Conservation (phyloP, 208 protist genomes). For the Trypanosoma vivax region DNA sequence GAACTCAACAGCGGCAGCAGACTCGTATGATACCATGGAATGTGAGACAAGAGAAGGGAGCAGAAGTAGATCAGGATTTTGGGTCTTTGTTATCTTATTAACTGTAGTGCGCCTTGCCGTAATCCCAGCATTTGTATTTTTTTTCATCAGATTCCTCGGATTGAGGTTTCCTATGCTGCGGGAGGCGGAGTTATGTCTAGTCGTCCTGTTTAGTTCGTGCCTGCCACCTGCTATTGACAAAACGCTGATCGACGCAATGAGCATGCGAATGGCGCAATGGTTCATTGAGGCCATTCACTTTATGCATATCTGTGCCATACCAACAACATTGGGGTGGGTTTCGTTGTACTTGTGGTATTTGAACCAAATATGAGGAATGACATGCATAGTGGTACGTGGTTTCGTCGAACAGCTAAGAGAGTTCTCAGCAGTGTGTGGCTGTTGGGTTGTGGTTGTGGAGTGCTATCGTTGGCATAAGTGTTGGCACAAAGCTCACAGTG, state of each 20-base stretch:
- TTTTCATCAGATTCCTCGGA: constrained; percentile 21
- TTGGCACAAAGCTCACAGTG: too few species aligned
- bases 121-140: constrained; percentile 25
- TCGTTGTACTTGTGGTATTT: constrained; percentile 19
- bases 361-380: background rate
- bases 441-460: background rate
- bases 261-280: constrained; percentile 43
- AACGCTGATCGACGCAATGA: constrained; percentile 45
- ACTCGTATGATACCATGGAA: too few species aligned
- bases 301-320: constrained; percentile 49
- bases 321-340: constrained; percentile 57
- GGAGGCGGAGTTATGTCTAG: constrained; percentile 12
- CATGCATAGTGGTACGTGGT: background rate
- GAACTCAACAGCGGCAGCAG: too few species aligned
- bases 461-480: too few species aligned
- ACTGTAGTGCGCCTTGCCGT: constrained; percentile 34
- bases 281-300: constrained; percentile 57
- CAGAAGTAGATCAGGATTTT: constrained; percentile 1
- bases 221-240: constrained; percentile 24
- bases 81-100: constrained; percentile 27
- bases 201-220: constrained; percentile 14
- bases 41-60: background rate
- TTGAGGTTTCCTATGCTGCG: constrained; percentile 9
- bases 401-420: too few species aligned
- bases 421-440: too few species aligned